These are phyloP conservation scores for Kodamaea derodonti DNA, from an alignment of 1,139 yeast genomes.

Conservation along the genomic window DNA sequence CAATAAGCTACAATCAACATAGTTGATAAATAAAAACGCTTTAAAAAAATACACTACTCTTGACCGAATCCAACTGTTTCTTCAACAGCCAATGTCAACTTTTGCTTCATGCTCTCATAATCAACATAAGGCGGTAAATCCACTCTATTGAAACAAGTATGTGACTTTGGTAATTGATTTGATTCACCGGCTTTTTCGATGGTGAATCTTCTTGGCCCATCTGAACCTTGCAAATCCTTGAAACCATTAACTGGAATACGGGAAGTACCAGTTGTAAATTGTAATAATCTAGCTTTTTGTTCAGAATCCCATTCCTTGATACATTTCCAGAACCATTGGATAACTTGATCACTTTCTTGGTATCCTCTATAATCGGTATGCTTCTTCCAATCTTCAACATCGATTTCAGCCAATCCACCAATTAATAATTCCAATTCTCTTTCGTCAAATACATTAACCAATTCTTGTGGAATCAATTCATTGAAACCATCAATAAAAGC, in stretches of 20 bases:
- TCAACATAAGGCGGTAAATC: constrained; percentile 83
- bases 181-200: constrained; percentile 97
- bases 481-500: constrained; percentile 97
- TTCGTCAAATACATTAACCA: constrained; percentile 94
- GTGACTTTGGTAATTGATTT: constrained; percentile 91
- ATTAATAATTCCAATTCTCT: constrained; percentile 92
- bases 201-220: constrained; percentile 97
- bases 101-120: constrained; percentile 72
- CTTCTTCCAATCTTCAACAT: constrained; percentile 97
- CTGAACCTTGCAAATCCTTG: constrained; percentile 96
- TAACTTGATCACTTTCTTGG: constrained; percentile 92
- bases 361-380: constrained; percentile 98
- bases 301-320: constrained; percentile 93
- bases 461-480: constrained; percentile 94
- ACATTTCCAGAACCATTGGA: constrained; percentile 98
- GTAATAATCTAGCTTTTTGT: constrained; percentile 90
- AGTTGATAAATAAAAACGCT: not conserved
- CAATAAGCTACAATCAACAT: no score
- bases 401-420: constrained; percentile 98
- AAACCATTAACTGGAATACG: constrained; percentile 98
- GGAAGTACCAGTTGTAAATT: constrained; percentile 97
- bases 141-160: constrained; percentile 91
- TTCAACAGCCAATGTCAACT: constrained; percentile 82
- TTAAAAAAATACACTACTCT: constrained; percentile 8
- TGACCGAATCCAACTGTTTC: constrained; percentile 97